phyloP scores from a whole-genome alignment of 352 stramenopile genomes.

The Phytophthora europaea region DNA sequence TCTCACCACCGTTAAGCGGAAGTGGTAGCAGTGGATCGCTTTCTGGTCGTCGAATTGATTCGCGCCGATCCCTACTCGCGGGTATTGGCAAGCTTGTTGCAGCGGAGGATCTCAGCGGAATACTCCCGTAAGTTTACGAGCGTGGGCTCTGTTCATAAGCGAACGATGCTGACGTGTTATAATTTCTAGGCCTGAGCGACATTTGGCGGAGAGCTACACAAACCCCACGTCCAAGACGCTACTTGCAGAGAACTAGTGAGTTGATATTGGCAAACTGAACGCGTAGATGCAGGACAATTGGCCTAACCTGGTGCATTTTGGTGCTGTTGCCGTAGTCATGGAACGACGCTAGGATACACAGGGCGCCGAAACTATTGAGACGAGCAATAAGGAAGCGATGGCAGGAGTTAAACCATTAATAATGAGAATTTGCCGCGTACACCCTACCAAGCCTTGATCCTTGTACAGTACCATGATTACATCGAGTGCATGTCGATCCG shows the following conservation, averaged over 20 bases:
- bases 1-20: constrained; percentile 22
- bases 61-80: constrained; percentile 73
- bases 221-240: constrained; percentile 68
- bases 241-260: constrained; percentile 77
- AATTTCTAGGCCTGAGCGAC: constrained; percentile 42
- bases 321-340: constrained; percentile 35
- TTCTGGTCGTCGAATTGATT: constrained; percentile 56
- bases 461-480: constrained; percentile 31
- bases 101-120: constrained; percentile 53
- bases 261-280: constrained; percentile 5
- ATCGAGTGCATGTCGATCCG: constrained; percentile 85
- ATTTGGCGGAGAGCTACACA: constrained; percentile 66
- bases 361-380: constrained; percentile 43
- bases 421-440: constrained; percentile 5
- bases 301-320: background rate
- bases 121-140: constrained; percentile 44
- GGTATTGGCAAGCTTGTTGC: constrained; percentile 82
- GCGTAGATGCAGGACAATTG: background rate
- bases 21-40: constrained; percentile 47
- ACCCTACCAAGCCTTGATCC: constrained; percentile 1
- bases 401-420: constrained; percentile 16
- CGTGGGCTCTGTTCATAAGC: background rate
- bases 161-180: background rate
- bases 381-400: background rate
- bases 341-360: constrained; percentile 54